These are phyloP conservation scores for Phallus indusiatus DNA, from an alignment of 768 basidiomycete genomes.

Conservation along the genomic window DNA sequence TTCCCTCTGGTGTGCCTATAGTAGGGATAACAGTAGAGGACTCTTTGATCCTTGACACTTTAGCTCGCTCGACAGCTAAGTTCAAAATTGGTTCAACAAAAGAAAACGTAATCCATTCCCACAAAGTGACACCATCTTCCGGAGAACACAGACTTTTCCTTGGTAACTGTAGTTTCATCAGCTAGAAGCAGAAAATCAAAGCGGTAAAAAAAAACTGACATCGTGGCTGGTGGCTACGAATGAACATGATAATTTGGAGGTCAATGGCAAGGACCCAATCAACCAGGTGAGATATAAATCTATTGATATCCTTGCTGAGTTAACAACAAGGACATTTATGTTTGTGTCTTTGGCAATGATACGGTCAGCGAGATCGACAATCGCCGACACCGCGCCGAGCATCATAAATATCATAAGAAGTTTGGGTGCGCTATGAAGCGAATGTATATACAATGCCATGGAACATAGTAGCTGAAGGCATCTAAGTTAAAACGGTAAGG, in stretches of 20 bases:
- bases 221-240: conserved; percentile 42
- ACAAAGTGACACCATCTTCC: conserved; percentile 54
- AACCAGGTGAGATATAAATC: conserved; percentile 24
- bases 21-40: background rate
- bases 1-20: background rate
- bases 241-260: conserved; percentile 30
- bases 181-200: conserved; percentile 6
- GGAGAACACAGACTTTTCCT: conserved; percentile 44
- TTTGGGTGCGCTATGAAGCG: conserved; percentile 4
- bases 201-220: conserved; percentile 26
- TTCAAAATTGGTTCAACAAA: conserved; percentile 56
- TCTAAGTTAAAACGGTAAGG: background rate
- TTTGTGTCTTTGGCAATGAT: background rate
- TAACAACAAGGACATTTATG: background rate
- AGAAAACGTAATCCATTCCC: conserved; percentile 57
- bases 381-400: background rate
- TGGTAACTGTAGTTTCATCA: conserved; percentile 31
- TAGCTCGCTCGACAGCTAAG: conserved; percentile 26
- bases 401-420: conserved; percentile 6
- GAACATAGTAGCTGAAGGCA: background rate
- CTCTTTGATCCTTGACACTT: background rate
- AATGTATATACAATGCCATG: background rate
- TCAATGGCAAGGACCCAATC: conserved; percentile 49
- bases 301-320: background rate
- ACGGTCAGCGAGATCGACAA: background rate